Evolutionary conservation across 441 rosid genomes (phyloP).

Genomic region (Croton laevigatus): DNA sequence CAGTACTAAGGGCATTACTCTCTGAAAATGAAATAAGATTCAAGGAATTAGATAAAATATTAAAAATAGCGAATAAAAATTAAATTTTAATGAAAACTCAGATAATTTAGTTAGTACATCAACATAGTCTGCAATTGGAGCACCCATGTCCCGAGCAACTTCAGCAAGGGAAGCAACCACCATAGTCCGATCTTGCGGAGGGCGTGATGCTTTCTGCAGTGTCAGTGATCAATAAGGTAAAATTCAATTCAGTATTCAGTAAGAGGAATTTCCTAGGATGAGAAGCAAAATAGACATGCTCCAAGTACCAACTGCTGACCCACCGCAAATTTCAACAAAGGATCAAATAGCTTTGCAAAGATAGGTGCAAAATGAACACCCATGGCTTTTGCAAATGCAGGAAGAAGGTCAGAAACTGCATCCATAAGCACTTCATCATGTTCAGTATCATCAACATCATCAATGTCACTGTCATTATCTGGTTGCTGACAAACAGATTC

Average conservation of each 20-base stretch:
- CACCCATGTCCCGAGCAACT: slow-evolving; percentile 98
- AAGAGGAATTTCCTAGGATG: slow-evolving; percentile 10
- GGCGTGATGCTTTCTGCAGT: slow-evolving; percentile 79
- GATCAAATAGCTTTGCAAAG: slow-evolving; percentile 80
- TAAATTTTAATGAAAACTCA: slow-evolving; percentile 9
- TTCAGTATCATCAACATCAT: slow-evolving; percentile 58
- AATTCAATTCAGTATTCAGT: slow-evolving; percentile 9
- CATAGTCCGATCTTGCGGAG: slow-evolving; percentile 94
- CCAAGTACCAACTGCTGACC: slow-evolving; percentile 28
- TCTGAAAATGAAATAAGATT: slow-evolving; percentile 47
- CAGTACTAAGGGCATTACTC: slow-evolving; percentile 85
- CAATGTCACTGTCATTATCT: slow-evolving; percentile 71
- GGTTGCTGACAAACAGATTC: slow-evolving; percentile 85
- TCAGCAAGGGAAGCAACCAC: slow-evolving; percentile 98
- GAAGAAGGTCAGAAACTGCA: slow-evolving; percentile 98
- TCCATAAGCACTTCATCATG: slow-evolving; percentile 99
- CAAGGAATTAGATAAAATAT: slow-evolving; percentile 19
- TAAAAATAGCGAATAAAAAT: slow-evolving; percentile 17
- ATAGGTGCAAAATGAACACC: slow-evolving; percentile 91
- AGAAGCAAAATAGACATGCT: background rate
- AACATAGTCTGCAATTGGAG: slow-evolving; percentile 77
- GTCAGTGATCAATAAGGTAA: slow-evolving; percentile 30
- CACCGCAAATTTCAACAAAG: slow-evolving; percentile 95
- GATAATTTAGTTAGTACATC: slow-evolving; percentile 54
- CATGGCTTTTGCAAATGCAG: slow-evolving; percentile 96